These are phyloP conservation scores for Leccinum pellstonianum DNA, from an alignment of 768 basidiomycete genomes.

Conservation along the genomic window DNA sequence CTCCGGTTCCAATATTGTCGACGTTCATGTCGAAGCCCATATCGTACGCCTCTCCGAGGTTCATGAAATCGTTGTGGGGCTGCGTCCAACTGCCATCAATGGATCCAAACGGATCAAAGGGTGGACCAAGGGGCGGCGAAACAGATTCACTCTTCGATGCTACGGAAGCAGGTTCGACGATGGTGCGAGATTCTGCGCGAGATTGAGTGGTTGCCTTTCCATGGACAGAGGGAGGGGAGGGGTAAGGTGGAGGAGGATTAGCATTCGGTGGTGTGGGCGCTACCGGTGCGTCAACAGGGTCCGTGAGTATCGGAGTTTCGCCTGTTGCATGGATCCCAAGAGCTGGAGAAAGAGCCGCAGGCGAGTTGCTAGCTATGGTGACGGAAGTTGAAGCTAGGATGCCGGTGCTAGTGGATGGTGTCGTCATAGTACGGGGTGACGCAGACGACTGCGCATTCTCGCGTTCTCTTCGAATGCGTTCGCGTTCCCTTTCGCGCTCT, in stretches of 20 bases:
- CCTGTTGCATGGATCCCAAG: slow-evolving; percentile 10
- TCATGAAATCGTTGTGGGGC: slow-evolving; percentile 36
- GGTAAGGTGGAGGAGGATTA: slow-evolving; percentile 41
- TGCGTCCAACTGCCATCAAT: slow-evolving; percentile 43
- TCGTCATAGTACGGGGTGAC: slow-evolving; percentile 26
- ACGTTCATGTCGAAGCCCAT: slow-evolving; percentile 51
- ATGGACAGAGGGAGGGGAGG: slow-evolving; percentile 58
- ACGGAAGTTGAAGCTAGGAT: slow-evolving; percentile 10
- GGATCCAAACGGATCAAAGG: slow-evolving; percentile 46
- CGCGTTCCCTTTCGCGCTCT: slow-evolving; percentile 77
- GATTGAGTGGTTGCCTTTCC: slow-evolving; percentile 17
- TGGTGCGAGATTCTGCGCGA: slow-evolving; percentile 24
- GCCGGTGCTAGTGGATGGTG: slow-evolving; percentile 21
- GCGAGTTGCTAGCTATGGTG: slow-evolving; percentile 12
- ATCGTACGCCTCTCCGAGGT: slow-evolving; percentile 36
- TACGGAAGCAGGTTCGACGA: slow-evolving; percentile 13
- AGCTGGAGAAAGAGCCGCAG: slow-evolving; percentile 14
- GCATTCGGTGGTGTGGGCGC: slow-evolving; percentile 3
- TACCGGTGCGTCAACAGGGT: slow-evolving; percentile 14
- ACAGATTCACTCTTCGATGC: slow-evolving; percentile 18
- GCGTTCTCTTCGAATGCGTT: slow-evolving; percentile 65
- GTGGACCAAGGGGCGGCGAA: slow-evolving; percentile 21
- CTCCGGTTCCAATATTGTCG: slow-evolving; percentile 35
- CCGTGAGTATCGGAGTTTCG: slow-evolving; percentile 22
- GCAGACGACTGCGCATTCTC: slow-evolving; percentile 42